Conservation (phyloP, 148 eudicot genomes). For the Salicornia ramosissima region DNA sequence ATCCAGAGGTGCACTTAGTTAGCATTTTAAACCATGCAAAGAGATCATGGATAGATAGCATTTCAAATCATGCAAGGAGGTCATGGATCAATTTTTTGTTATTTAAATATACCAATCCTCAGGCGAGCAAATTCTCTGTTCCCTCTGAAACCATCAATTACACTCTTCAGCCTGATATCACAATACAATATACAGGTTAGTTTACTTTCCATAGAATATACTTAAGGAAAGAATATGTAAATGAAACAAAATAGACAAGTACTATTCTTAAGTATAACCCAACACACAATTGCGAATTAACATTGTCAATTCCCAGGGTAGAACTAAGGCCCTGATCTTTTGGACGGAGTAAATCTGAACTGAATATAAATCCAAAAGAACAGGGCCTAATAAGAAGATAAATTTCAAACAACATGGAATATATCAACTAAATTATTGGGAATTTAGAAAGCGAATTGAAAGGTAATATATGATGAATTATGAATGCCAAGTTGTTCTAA, state of each 20-base stretch:
- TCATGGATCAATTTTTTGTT: constrained; percentile 14
- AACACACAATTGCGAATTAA: neutral
- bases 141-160: constrained; percentile 73
- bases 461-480: too few species aligned
- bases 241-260: neutral
- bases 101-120: constrained; percentile 64
- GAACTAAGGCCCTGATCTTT: neutral
- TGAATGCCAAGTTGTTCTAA: too few species aligned
- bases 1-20: constrained; percentile 14
- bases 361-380: too few species aligned
- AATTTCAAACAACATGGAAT: too few species aligned
- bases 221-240: neutral
- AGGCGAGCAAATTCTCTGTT: constrained; percentile 73
- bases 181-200: neutral
- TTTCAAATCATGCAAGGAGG: neutral
- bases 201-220: neutral
- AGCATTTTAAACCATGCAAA: constrained; percentile 2
- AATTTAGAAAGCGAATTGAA: too few species aligned
- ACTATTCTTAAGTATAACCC: neutral
- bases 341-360: too few species aligned
- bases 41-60: constrained; percentile 18
- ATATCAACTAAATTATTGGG: too few species aligned
- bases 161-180: constrained; percentile 64
- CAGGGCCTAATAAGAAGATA: too few species aligned
- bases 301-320: neutral